Evolutionary conservation across 768 basidiomycete species (phyloP), one percentile per base, ranked within the genome.

Genomic region (Suillus alpinus): DNA sequence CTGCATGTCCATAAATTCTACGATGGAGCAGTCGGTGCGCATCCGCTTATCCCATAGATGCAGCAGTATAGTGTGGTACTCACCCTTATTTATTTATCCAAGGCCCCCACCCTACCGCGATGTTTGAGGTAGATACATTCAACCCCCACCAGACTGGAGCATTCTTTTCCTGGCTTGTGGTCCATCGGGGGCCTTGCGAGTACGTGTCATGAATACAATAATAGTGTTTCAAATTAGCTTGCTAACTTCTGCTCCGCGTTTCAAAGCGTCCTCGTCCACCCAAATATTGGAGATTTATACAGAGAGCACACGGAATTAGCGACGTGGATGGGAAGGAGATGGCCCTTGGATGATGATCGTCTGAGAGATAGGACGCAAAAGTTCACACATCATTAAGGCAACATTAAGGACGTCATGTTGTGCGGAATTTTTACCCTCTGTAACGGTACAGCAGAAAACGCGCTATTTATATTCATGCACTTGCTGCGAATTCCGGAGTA

Each of bases 111-210:
- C 84, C 87, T 0, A 83, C 82, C 10, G 80, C 85, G 8, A 89
- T 89, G 87, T 90, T 89, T 66, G 83, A 90, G 68, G 80, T 89
- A 61, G 84, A 89, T 66, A 84, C 82, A 0, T 84, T 85, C 71
- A 83, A 67, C 39, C 87, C 88, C 9, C 85, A 85, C 65, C 83
- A 89, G 67, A 88, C 86, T 0, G 88, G 89, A 0, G 80, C 86
- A 1, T 71, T 91, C 14, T 89, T 90, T 67, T 78, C 84, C 10
- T 91, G 83, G 82, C 79, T 89, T 16, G 81, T 79, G 16, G 83
- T 88, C 34, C 78, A 89, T 68, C 82, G 87, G 8, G 87, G 89
- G 14, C 84, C 87, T 8, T 85, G 83, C 77, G 88, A 87, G 87
- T 89, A 69, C 46, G 88, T 78, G 14, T 20, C 59, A 46, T 37